Evolutionary conservation across 345 rosid genomes (phyloP), one percentile per base, ranked within the genome.

Genomic region (Tarenaya hassleriana): DNA sequence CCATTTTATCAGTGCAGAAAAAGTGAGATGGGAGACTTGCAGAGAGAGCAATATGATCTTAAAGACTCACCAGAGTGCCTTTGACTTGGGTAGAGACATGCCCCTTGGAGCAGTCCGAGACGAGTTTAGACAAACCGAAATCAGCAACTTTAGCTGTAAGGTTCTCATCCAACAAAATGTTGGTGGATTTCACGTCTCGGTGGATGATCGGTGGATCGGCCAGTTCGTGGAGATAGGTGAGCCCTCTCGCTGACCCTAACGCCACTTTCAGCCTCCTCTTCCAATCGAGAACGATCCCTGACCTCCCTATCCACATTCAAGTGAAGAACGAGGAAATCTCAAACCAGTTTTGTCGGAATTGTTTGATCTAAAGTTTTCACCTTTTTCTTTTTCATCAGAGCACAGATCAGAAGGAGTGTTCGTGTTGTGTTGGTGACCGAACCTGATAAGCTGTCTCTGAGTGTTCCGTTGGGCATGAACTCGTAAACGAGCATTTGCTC

Each of bases 1-100:
- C 29, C 29, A 24, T 24, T 24, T 24, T 5, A 24, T 24, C 29
- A 24, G 5, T 2, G 5, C 5, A 5, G 29, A 24, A 24, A 5
- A 24, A 2, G 29, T 24, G 2, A 24, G 29, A 12, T 31, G n/a
- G n/a, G n/a, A n/a, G n/a, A n/a, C n/a, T n/a, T n/a, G n/a, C n/a
- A n/a, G n/a, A n/a, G n/a, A n/a, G n/a, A n/a, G n/a, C n/a, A n/a
- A n/a, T n/a, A 51, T 42, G 7, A 7, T 10, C 14, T 4, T 4
- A 1, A 5, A 46, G 12, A 60, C 77, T 73, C 63, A 88, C 98
- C 80, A 88, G 63, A 47, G 98, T 92, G 75, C 98, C 98, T 65
- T 92, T 92, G 45, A 92, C 98, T 83, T 88, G 98, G 46, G 98
- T 92, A 29, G 98, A 92, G 49, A 92, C 96, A 62, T 92, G 98